Evolutionary conservation across 2,329 filamentous ascomycete species (phyloP).

Genomic region (Pseudodiploospora longispora): DNA sequence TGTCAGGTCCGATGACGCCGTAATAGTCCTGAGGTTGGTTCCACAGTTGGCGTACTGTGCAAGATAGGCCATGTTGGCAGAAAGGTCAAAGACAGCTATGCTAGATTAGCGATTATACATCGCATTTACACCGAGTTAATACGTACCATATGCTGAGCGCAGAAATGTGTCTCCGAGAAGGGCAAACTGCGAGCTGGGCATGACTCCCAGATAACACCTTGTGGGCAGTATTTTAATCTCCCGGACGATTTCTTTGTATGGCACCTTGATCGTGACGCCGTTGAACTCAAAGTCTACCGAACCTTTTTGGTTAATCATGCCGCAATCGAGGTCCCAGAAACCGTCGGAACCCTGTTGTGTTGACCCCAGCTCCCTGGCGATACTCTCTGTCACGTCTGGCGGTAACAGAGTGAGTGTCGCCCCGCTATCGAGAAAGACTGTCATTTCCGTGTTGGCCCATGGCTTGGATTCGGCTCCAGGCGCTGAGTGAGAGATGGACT

Average conservation of each 20-base stretch:
- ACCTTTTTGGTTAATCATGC: constrained; percentile 29
- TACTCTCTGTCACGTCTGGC: constrained; percentile 39
- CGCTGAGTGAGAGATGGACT: constrained; percentile 33
- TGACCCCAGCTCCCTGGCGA: constrained; percentile 43
- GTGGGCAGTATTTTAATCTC: constrained; percentile 14
- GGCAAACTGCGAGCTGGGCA: constrained; percentile 36
- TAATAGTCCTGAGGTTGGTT: constrained; percentile 13
- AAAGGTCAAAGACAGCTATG: constrained; percentile 43
- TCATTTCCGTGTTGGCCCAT: constrained; percentile 31
- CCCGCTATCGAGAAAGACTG: constrained; percentile 64
- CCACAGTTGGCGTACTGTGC: constrained; percentile 45
- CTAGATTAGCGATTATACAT: neutral
- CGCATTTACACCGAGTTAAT: too few species aligned
- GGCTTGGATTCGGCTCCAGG: constrained; percentile 17
- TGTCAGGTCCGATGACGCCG: constrained; percentile 6
- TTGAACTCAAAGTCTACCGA: constrained; percentile 42
- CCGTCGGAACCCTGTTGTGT: constrained; percentile 28
- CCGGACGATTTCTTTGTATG: constrained; percentile 40
- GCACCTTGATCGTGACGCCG: constrained; percentile 39
- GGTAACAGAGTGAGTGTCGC: constrained; percentile 62
- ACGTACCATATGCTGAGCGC: constrained; percentile 41
- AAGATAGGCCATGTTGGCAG: constrained; percentile 39
- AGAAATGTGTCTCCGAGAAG: constrained; percentile 48
- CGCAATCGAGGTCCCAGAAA: constrained; percentile 41
- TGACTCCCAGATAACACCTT: constrained; percentile 42